Percentiles rank a stretch among this genome's conserved stretches.
These are phyloP conservation scores for Phytopythium mirpurense DNA, from an alignment of 352 stramenopile species.

Conservation along the genomic window DNA sequence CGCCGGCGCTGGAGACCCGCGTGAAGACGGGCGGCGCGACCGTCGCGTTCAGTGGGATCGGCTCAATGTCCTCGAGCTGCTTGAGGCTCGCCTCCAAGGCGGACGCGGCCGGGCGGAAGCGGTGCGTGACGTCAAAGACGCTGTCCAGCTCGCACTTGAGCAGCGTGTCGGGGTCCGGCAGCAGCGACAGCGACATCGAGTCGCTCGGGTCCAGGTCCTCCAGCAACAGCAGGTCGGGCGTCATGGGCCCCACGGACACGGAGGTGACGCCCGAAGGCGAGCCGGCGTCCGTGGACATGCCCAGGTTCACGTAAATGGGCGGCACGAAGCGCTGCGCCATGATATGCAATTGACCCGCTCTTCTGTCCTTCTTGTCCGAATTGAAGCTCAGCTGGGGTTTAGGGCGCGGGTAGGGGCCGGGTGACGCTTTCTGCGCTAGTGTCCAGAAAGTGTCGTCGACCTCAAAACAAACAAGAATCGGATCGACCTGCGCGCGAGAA, in stretches of 20 bases:
- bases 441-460: neutral
- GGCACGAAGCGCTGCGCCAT: conserved; percentile 27
- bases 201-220: conserved; percentile 11
- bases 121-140: conserved; percentile 20
- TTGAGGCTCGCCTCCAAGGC: conserved; percentile 14
- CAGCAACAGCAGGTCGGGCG: conserved; percentile 10
- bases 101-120: conserved; percentile 7
- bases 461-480: too few species aligned
- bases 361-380: too few species aligned
- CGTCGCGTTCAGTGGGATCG: conserved; percentile 18
- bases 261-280: conserved; percentile 18
- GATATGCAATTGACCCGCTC: too few species aligned
- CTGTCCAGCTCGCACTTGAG: conserved; percentile 34
- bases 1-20: conserved; percentile 1
- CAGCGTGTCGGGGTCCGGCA: conserved; percentile 15
- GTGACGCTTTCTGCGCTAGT: neutral
- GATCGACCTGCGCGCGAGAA: conserved; percentile 11
- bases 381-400: neutral
- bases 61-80: conserved; percentile 21
- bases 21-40: conserved; percentile 15
- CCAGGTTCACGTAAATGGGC: conserved; percentile 36
- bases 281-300: conserved; percentile 10
- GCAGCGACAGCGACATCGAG: neutral
- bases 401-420: neutral
- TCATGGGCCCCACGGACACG: conserved; percentile 9